These are phyloP conservation scores for Penicillium pancosmium DNA, from an alignment of 495 filamentous ascomycete genomes.

Conservation along the genomic window DNA sequence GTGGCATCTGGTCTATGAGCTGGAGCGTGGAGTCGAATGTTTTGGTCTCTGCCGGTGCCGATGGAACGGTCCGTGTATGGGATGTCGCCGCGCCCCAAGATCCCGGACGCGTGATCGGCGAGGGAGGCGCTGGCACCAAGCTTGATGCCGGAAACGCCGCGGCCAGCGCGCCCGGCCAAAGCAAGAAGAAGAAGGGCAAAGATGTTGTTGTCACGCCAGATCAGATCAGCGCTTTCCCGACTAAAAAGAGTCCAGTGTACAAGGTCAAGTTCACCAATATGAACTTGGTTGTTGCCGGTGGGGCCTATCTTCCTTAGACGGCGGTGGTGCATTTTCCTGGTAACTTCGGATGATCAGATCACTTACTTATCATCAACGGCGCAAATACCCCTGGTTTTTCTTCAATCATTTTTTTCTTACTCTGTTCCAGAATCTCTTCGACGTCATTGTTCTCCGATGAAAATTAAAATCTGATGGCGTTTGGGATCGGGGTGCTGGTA, in stretches of 20 bases:
- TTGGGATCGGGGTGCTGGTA: background rate
- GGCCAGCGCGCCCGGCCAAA: slow-evolving; percentile 44
- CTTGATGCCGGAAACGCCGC: slow-evolving; percentile 49
- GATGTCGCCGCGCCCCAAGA: slow-evolving; percentile 73
- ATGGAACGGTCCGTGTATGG: slow-evolving; percentile 92
- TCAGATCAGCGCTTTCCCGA: slow-evolving; percentile 89
- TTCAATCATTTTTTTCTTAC: slow-evolving; percentile 11
- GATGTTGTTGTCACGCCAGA: slow-evolving; percentile 88
- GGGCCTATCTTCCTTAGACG: slow-evolving; percentile 71
- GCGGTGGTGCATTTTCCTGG: slow-evolving; percentile 7
- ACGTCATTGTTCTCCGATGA: too few relatives aligned
- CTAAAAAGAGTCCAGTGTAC: slow-evolving; percentile 93
- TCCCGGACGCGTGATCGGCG: slow-evolving; percentile 62
- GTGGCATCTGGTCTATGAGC: slow-evolving; percentile 88
- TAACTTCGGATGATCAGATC: background rate
- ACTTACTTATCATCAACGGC: slow-evolving; percentile 17
- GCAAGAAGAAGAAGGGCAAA: slow-evolving; percentile 75
- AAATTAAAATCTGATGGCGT: background rate
- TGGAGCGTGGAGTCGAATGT: slow-evolving; percentile 90
- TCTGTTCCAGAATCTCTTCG: background rate
- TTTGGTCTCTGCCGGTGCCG: slow-evolving; percentile 85
- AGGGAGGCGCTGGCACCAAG: slow-evolving; percentile 54
- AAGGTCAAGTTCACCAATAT: slow-evolving; percentile 91
- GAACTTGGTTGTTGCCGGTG: slow-evolving; percentile 87
- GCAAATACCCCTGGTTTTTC: slow-evolving; percentile 35